Conservation (phyloP, 176 grass and related monocot genomes). For the Calamus simplicifolius region DNA sequence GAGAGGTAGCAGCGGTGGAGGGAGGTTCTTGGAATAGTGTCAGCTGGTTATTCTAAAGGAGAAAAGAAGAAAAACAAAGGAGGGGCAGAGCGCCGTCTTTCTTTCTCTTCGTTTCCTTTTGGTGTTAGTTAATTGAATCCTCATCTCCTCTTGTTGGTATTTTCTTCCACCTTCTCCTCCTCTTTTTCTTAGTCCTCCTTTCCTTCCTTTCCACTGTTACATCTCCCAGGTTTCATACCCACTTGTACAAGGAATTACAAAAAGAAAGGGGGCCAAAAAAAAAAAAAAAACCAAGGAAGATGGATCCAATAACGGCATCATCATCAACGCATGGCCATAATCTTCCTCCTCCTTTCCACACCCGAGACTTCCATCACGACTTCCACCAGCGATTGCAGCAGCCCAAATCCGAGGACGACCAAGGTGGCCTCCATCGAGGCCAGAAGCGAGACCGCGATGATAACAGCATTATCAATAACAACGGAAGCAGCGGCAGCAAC, state of each 20-base stretch:
- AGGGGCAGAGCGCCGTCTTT: slow-evolving; percentile 9
- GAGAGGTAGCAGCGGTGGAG: neutral
- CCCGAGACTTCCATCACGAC: slow-evolving; percentile 6
- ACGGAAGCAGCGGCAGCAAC: neutral
- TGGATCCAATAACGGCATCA: slow-evolving; percentile 3
- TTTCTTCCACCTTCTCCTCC: neutral
- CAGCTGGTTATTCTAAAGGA: neutral
- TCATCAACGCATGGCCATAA: neutral
- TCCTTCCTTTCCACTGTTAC: slow-evolving; percentile 1
- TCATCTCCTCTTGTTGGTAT: neutral
- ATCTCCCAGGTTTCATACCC: slow-evolving; percentile 5
- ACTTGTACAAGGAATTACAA: neutral
- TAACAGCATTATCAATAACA: neutral
- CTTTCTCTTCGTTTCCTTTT: neutral
- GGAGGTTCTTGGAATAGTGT: neutral
- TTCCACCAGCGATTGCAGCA: neutral
- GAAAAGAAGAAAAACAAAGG: neutral
- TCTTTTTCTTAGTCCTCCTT: neutral
- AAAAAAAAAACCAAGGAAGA: neutral
- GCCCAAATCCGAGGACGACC: slow-evolving; percentile 3
- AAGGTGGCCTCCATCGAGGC: neutral
- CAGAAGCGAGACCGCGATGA: neutral
- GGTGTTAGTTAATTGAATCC: neutral
- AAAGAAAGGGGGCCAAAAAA: neutral
- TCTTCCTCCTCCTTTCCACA: neutral